Percentiles rank a stretch among this genome's conserved stretches.
Evolutionary conservation across 164 flowering plant genomes (phyloP).

Genomic region (Nymphaea colorata): DNA sequence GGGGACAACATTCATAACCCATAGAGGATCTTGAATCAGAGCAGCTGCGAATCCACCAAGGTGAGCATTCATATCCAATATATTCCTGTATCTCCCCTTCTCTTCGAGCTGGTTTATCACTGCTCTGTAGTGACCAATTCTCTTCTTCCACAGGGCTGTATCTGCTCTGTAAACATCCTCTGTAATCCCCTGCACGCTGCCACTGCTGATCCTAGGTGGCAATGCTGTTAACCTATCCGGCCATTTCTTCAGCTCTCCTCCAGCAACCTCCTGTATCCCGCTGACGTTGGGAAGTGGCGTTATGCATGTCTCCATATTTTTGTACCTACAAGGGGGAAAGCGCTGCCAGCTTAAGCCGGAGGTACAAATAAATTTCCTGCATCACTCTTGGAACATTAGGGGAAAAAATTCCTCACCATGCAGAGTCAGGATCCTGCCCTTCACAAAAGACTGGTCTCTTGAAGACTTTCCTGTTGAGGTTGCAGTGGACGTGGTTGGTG

Average conservation of each 20-base stretch:
- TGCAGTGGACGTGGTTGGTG: conserved; percentile 73
- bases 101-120: conserved; percentile 44
- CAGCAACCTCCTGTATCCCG: conserved; percentile 38
- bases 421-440: conserved; percentile 50
- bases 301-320: conserved; percentile 66
- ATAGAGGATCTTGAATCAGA: conserved; percentile 50
- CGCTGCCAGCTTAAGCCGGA: not conserved
- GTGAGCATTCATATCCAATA: conserved; percentile 82
- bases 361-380: too few relatives aligned
- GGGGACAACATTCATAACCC: conserved; percentile 90
- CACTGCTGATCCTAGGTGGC: conserved; percentile 69
- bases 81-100: conserved; percentile 65
- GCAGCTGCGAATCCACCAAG: conserved; percentile 97
- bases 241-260: conserved; percentile 68
- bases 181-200: conserved; percentile 49
- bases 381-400: too few relatives aligned
- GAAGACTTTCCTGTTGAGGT: conserved; percentile 35
- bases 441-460: conserved; percentile 56
- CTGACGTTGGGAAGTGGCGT: conserved; percentile 69
- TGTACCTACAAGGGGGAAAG: conserved; percentile 36
- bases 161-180: conserved; percentile 35
- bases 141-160: conserved; percentile 55
- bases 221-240: conserved; percentile 59
- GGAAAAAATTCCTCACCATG: conserved; percentile 39
- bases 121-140: conserved; percentile 54